Base-by-base conservation (phyloP, 768 basidiomycete species). In the Suillus americanus region DNA sequence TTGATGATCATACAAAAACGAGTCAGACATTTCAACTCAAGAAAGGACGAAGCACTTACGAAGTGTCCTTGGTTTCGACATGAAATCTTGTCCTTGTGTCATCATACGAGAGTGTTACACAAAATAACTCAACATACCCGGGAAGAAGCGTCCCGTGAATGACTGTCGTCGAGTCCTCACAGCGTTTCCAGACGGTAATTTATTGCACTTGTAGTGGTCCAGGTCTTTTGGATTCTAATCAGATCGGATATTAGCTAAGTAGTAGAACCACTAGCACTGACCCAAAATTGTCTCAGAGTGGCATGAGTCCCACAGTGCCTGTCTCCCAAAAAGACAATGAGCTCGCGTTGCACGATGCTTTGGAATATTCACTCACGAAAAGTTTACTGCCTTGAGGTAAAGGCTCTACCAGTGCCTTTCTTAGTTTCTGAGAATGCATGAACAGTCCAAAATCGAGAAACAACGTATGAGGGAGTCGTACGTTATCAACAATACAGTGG, bases 231-330 rank as follows among this genome's bases (percentile, higher is more conserved):
- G 5, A 50, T 10, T 25, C 23, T 25, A 3, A 57, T 57, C 16
- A 40, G 56, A 57, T 40, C 23, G 25, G 37, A 37, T 38, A 38
- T 40, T 16, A 25, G 18, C 16, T 25, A 9, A 4, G 50, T 14
- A 10, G 16, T 20, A 25, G 25, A 9, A 18, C 16, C 35, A 18
- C 9, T 28, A 54, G 20, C 20, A 6, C 64, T 40, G 8, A 73
- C 74, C 73, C n/a, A 75, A 66, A 14, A 75, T 73, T 1, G 74
- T 74, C 7, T 69, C 64, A 6, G 74, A 75, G 28, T 75, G 74
- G 30, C 74, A 75, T 3, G 75, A 70, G 50, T 75, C 74, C 64
- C 67, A 73, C 16, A 76, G 45, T 43, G 74, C 74, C 74, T 75
- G 61, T 13, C 25, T 12, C 23, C 13, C 13, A 12, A 40, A 57